Conservation (phyloP, 441 rosid genomes). For the Populus tomentosa region DNA sequence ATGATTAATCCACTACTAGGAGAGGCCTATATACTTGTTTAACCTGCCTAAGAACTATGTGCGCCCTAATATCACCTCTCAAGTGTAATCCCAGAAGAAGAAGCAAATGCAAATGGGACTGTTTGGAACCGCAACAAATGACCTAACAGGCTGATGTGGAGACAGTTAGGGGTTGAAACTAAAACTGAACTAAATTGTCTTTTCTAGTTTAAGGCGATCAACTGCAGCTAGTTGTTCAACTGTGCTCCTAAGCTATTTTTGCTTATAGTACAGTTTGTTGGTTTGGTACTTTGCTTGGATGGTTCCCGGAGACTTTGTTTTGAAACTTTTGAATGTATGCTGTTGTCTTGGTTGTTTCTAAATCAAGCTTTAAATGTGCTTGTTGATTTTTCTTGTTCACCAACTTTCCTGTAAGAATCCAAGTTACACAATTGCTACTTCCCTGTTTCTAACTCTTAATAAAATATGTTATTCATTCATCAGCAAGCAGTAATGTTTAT, state of each 20-base stretch:
- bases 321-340: not conserved
- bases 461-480: conserved; percentile 33
- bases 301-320: not conserved
- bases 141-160: not conserved
- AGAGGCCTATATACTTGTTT: not conserved
- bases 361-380: not conserved
- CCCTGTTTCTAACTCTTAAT: conserved; percentile 16
- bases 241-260: not conserved
- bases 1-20: not conserved
- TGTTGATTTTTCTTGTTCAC: not conserved
- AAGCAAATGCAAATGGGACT: not conserved
- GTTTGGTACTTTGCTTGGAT: not conserved
- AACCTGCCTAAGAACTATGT: not conserved
- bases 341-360: not conserved
- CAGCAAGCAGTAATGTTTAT: conserved; percentile 48
- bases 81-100: not conserved
- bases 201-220: not conserved
- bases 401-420: not conserved
- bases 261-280: not conserved
- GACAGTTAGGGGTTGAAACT: not conserved
- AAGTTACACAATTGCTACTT: not conserved
- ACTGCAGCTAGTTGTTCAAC: not conserved
- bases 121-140: not conserved
- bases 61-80: not conserved
- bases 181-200: not conserved